These are phyloP conservation scores for Ambrosia hybrid DNA, from an alignment of 140 eudicot genomes.

Conservation along the genomic window DNA sequence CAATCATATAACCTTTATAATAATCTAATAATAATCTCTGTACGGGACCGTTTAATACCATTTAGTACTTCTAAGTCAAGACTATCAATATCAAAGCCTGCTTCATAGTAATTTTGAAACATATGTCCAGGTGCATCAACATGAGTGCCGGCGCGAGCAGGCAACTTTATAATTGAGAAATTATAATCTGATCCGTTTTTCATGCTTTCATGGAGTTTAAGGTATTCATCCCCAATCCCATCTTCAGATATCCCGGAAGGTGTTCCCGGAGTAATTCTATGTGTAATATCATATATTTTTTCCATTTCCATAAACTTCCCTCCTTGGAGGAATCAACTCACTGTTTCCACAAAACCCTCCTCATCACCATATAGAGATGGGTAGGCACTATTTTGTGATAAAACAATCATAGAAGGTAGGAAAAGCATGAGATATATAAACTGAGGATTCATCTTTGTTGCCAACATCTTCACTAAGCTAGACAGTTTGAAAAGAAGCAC, in stretches of 20 bases:
- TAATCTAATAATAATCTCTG: not conserved
- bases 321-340: conserved; percentile 44
- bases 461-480: conserved; percentile 7
- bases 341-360: conserved; percentile 34
- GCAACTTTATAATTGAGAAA: conserved; percentile 60
- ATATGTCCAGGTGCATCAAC: conserved; percentile 93
- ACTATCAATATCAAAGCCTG: conserved; percentile 75
- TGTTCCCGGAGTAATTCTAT: conserved; percentile 47
- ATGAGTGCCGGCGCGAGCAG: conserved; percentile 80
- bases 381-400: conserved; percentile 39
- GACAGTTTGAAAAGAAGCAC: not conserved
- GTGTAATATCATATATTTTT: conserved; percentile 70
- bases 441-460: conserved; percentile 36
- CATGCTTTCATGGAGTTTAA: conserved; percentile 50
- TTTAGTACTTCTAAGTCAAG: conserved; percentile 65
- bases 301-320: conserved; percentile 55
- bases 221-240: conserved; percentile 42
- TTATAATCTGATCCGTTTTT: conserved; percentile 73
- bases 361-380: conserved; percentile 50
- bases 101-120: conserved; percentile 60
- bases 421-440: conserved; percentile 17
- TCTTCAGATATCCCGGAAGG: conserved; percentile 38
- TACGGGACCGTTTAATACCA: conserved; percentile 19
- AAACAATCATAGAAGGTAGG: conserved; percentile 19
- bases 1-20: conserved; percentile 9